Evolutionary conservation across 2,329 filamentous ascomycete species (phyloP).

Genomic region (Paradendryphiella salina): DNA sequence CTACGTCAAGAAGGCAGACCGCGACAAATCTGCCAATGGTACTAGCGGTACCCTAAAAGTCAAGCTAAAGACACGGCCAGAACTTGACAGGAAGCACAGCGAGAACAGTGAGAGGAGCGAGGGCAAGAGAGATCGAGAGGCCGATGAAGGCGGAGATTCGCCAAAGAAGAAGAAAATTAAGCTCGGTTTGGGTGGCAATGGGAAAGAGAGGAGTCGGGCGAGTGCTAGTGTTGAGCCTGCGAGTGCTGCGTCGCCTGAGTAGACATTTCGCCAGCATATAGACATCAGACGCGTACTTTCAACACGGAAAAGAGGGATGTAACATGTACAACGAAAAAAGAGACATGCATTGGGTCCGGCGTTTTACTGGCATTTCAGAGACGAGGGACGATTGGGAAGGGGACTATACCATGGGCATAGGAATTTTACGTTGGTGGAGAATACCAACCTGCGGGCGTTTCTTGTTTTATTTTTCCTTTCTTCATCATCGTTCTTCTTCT

Average conservation of each 20-base stretch:
- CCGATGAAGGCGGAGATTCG: slow-evolving; percentile 36
- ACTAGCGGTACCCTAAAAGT: slow-evolving; percentile 32
- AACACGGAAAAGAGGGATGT: background rate
- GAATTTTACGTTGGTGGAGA: too few relatives aligned
- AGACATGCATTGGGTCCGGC: too few relatives aligned
- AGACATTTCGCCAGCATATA: background rate
- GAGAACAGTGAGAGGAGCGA: slow-evolving; percentile 37
- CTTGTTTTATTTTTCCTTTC: too few relatives aligned
- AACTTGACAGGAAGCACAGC: slow-evolving; percentile 36
- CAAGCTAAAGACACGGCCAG: slow-evolving; percentile 41
- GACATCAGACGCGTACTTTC: too few relatives aligned
- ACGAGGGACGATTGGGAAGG: too few relatives aligned
- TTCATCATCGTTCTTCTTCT: too few relatives aligned
- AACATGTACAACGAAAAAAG: background rate
- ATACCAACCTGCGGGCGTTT: too few relatives aligned
- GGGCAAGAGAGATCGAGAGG: slow-evolving; percentile 43
- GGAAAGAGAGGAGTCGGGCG: slow-evolving; percentile 18
- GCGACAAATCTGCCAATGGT: slow-evolving; percentile 32
- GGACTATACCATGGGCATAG: too few relatives aligned
- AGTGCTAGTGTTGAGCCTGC: slow-evolving; percentile 22
- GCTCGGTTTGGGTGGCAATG: slow-evolving; percentile 30
- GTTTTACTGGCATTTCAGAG: too few relatives aligned
- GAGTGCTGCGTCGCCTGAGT: slow-evolving; percentile 7
- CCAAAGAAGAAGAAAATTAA: slow-evolving; percentile 48
- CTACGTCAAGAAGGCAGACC: slow-evolving; percentile 48